phyloP scores from a whole-genome alignment of 768 basidiomycete genomes.

The Leucocoprinus birnbaumii region DNA sequence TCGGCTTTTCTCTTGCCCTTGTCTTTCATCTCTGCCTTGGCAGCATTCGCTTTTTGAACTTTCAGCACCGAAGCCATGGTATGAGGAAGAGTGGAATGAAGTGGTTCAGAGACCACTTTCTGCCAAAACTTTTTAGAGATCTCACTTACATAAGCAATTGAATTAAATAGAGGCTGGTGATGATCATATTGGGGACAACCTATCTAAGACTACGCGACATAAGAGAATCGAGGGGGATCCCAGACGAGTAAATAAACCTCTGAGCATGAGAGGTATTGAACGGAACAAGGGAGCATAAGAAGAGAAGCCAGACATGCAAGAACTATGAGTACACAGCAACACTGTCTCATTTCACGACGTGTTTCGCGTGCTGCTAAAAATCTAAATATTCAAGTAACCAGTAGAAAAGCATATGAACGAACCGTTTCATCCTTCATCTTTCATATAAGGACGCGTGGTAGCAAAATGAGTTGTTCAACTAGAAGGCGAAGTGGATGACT shows the following conservation, averaged over 20 bases:
- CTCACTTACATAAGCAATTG: conserved; percentile 7
- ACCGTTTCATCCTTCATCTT: background rate
- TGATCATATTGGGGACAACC: background rate
- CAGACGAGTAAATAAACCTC: background rate
- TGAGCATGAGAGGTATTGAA: background rate
- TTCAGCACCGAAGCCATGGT: conserved; percentile 66
- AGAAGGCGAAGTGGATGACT: conserved; percentile 10
- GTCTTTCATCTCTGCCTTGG: conserved; percentile 42
- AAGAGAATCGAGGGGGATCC: background rate
- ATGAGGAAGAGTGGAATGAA: background rate
- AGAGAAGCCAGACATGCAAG: background rate
- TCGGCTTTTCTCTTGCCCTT: conserved; percentile 67
- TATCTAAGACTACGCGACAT: background rate
- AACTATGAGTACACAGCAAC: conserved; percentile 11
- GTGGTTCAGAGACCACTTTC: background rate
- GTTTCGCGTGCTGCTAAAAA: background rate
- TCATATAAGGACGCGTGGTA: background rate
- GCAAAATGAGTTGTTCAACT: background rate
- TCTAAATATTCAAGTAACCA: background rate
- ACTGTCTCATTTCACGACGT: conserved; percentile 1
- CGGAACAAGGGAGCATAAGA: background rate
- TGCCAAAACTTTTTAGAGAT: conserved; percentile 9
- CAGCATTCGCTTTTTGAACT: conserved; percentile 55
- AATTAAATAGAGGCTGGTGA: background rate
- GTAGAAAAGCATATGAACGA: background rate